These are phyloP conservation scores for Trichoderma semiorbis DNA, from an alignment of 2,329 filamentous ascomycete species.

Conservation along the genomic window DNA sequence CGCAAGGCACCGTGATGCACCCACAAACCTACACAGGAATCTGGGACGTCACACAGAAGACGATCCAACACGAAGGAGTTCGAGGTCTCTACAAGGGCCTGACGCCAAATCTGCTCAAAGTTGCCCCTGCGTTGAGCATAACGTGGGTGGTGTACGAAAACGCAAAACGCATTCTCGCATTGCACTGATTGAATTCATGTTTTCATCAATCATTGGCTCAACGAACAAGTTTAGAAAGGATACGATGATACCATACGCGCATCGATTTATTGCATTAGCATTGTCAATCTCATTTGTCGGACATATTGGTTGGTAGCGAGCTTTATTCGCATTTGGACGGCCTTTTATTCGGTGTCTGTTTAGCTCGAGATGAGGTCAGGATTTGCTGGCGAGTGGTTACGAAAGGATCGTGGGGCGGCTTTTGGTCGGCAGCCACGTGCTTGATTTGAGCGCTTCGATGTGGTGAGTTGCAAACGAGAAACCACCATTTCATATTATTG, in stretches of 20 bases:
- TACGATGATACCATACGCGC: slow-evolving; percentile 17
- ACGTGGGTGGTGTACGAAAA: slow-evolving; percentile 94
- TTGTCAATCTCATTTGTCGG: slow-evolving; percentile 18
- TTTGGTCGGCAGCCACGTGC: neutral
- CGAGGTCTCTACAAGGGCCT: slow-evolving; percentile 91
- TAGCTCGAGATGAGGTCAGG: neutral
- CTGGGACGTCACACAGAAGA: slow-evolving; percentile 81
- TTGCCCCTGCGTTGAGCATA: slow-evolving; percentile 92
- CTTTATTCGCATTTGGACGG: slow-evolving; percentile 11
- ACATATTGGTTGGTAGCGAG: slow-evolving; percentile 11
- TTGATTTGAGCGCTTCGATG: neutral
- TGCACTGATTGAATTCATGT: slow-evolving; percentile 35
- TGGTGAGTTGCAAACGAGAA: neutral
- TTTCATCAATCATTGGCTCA: neutral
- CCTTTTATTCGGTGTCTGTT: neutral
- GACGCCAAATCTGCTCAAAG: slow-evolving; percentile 93
- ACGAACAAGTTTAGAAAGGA: slow-evolving; percentile 4
- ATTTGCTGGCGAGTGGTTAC: neutral
- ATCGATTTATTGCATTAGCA: slow-evolving; percentile 17
- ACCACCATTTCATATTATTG: neutral
- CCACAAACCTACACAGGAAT: slow-evolving; percentile 88
- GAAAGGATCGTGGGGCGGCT: neutral
- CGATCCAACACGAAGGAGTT: slow-evolving; percentile 75
- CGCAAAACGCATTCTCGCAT: slow-evolving; percentile 66
- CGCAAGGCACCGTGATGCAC: slow-evolving; percentile 90